Conservation (phyloP, 768 basidiomycete species). For the Lactarius vividus region DNA sequence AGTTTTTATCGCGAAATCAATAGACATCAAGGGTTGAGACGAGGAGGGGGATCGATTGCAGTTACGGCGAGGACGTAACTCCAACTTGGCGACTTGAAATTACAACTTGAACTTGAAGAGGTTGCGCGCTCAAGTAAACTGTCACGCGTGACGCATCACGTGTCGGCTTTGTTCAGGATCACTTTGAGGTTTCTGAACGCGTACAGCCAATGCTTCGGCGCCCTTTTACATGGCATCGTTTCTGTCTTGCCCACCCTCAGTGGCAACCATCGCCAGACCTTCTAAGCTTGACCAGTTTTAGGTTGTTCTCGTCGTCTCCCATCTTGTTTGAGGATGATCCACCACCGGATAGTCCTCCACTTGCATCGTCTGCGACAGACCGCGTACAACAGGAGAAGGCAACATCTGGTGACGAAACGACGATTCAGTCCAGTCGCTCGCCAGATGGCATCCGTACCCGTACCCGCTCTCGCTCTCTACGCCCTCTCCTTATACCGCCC, state of each 20-base stretch:
- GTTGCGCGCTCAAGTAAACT: too few relatives aligned
- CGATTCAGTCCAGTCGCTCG: background rate
- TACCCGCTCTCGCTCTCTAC: background rate
- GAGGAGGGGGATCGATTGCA: background rate
- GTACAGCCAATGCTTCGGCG: constrained; percentile 8
- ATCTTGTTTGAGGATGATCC: background rate
- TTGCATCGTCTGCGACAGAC: background rate
- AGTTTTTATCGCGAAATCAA: background rate
- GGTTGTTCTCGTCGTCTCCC: background rate
- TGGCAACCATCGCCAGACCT: background rate
- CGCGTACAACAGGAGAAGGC: background rate
- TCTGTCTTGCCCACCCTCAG: background rate
- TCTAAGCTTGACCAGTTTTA: background rate
- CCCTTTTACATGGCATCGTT: background rate
- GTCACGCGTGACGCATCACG: background rate
- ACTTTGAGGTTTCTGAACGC: too few relatives aligned
- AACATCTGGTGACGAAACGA: background rate
- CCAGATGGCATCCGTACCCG: background rate
- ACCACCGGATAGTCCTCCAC: background rate
- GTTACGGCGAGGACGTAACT: background rate
- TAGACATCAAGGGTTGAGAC: background rate
- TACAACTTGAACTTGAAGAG: too few relatives aligned
- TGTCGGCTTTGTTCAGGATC: background rate
- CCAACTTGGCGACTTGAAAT: too few relatives aligned
- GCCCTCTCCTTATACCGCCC: constrained; percentile 15